These are phyloP conservation scores for Apiotrichum veenhuisii DNA, from an alignment of 1,284 basidiomycete genomes.

Conservation along the genomic window DNA sequence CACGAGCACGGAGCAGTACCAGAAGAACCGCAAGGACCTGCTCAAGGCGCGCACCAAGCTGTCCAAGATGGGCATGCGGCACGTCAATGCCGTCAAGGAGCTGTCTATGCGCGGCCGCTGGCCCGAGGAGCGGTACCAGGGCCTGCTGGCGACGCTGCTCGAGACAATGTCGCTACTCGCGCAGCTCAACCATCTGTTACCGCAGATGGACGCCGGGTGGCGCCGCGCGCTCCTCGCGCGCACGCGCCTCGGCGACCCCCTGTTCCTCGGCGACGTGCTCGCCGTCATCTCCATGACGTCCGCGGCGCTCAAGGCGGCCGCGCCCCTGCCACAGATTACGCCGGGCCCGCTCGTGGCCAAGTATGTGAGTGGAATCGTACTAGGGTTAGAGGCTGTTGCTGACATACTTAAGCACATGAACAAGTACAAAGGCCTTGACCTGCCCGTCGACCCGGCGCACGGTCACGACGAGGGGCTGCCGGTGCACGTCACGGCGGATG, in stretches of 20 bases:
- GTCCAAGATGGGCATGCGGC: slow-evolving; percentile 38
- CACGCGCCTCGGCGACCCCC: slow-evolving; percentile 70
- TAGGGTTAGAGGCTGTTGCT: background rate
- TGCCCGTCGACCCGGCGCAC: slow-evolving; percentile 37
- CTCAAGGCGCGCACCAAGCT: slow-evolving; percentile 40
- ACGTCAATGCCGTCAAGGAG: slow-evolving; percentile 47
- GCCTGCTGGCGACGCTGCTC: slow-evolving; percentile 39
- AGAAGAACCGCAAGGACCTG: slow-evolving; percentile 31
- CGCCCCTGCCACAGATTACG: slow-evolving; percentile 77
- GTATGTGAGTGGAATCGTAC: slow-evolving; percentile 54
- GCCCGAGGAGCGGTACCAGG: slow-evolving; percentile 47
- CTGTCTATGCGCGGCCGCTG: slow-evolving; percentile 45
- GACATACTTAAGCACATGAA: slow-evolving; percentile 26
- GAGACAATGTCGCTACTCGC: slow-evolving; percentile 44
- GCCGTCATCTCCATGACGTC: slow-evolving; percentile 63
- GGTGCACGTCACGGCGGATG: slow-evolving; percentile 43
- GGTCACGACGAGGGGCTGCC: slow-evolving; percentile 37
- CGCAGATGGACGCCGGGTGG: slow-evolving; percentile 55
- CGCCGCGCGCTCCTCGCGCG: slow-evolving; percentile 68
- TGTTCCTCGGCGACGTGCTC: slow-evolving; percentile 77
- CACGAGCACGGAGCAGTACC: slow-evolving; percentile 23
- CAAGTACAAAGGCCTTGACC: slow-evolving; percentile 36
- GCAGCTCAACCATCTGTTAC: slow-evolving; percentile 47
- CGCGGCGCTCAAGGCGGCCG: slow-evolving; percentile 65
- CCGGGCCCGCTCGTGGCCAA: slow-evolving; percentile 75